These are phyloP conservation scores for Boletellus ananiceps DNA, from an alignment of 768 basidiomycete genomes.

Conservation along the genomic window DNA sequence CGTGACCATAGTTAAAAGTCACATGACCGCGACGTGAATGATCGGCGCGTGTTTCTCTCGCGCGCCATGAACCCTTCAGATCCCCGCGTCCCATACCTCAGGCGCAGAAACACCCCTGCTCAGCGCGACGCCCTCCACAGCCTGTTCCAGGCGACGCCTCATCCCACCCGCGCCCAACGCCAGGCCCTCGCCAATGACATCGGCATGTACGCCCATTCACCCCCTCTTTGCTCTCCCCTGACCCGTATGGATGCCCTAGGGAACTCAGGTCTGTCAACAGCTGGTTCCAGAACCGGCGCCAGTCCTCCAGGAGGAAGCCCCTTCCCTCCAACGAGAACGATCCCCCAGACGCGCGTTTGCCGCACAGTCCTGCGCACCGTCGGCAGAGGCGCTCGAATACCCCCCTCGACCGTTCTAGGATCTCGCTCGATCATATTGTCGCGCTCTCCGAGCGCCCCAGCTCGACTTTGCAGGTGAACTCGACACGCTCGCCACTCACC, in stretches of 20 bases:
- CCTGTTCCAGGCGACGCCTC: slow-evolving; percentile 34
- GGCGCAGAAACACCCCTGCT: slow-evolving; percentile 30
- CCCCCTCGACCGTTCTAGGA: slow-evolving; percentile 20
- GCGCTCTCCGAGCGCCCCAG: slow-evolving; percentile 28
- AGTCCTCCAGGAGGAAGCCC: slow-evolving; percentile 35
- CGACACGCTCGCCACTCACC: slow-evolving; percentile 20
- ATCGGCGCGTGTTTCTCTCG: background rate
- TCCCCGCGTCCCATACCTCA: slow-evolving; percentile 24
- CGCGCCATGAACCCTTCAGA: background rate
- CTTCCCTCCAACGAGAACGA: slow-evolving; percentile 22
- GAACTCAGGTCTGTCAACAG: slow-evolving; percentile 67
- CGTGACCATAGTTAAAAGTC: slow-evolving; percentile 19
- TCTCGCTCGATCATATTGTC: slow-evolving; percentile 31
- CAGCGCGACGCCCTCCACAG: slow-evolving; percentile 35
- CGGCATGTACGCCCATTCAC: slow-evolving; percentile 30
- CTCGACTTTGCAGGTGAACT: slow-evolving; percentile 7
- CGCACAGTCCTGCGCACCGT: slow-evolving; percentile 6
- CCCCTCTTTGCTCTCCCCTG: background rate
- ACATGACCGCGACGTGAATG: slow-evolving; percentile 26
- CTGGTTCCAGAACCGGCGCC: slow-evolving; percentile 82
- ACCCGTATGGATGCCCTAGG: slow-evolving; percentile 33
- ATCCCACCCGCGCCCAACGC: slow-evolving; percentile 42
- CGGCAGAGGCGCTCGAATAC: slow-evolving; percentile 8
- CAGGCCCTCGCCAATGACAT: slow-evolving; percentile 36
- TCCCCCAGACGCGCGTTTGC: slow-evolving; percentile 2